phyloP scores from a whole-genome alignment of 108 stramenopile genomes.

The Cylindrotheca fusiformis region DNA sequence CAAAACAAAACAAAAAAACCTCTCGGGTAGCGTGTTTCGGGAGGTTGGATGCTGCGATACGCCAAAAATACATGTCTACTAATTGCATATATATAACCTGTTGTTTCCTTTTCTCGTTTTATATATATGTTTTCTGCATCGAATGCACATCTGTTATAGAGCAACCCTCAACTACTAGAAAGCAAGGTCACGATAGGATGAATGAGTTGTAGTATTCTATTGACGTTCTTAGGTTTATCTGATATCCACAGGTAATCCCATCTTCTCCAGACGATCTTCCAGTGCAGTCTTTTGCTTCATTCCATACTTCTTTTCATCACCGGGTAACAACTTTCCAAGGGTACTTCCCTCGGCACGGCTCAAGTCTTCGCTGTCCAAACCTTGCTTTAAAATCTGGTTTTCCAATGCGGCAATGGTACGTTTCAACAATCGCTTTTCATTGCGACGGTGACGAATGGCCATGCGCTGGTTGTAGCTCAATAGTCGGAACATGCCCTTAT shows the following conservation, averaged over 20 bases:
- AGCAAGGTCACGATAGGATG: too few relatives aligned
- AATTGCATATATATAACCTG: too few relatives aligned
- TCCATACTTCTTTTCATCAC: conserved; percentile 62
- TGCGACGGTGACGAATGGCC: conserved; percentile 84
- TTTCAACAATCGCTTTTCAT: conserved; percentile 89
- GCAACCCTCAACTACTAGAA: too few relatives aligned
- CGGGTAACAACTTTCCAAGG: conserved; percentile 71
- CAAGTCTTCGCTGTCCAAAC: conserved; percentile 70
- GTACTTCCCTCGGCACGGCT: conserved; percentile 78
- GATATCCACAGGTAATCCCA: conserved; percentile 86
- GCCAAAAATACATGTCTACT: too few relatives aligned
- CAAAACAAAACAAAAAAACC: too few relatives aligned
- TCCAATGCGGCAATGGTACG: conserved; percentile 87
- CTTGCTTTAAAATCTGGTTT: conserved; percentile 72
- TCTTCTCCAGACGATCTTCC: conserved; percentile 82
- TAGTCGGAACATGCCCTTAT: conserved; percentile 72
- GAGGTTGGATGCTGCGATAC: background rate
- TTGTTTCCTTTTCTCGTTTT: too few relatives aligned
- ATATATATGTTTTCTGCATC: too few relatives aligned
- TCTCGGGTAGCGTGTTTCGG: background rate
- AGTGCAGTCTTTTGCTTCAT: conserved; percentile 78
- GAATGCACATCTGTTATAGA: too few relatives aligned
- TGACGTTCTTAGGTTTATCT: conserved; percentile 42
- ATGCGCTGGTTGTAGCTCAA: conserved; percentile 86
- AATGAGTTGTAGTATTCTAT: background rate